Conservation (phyloP, 2,329 filamentous ascomycete species). For the Volutella citrinella region DNA sequence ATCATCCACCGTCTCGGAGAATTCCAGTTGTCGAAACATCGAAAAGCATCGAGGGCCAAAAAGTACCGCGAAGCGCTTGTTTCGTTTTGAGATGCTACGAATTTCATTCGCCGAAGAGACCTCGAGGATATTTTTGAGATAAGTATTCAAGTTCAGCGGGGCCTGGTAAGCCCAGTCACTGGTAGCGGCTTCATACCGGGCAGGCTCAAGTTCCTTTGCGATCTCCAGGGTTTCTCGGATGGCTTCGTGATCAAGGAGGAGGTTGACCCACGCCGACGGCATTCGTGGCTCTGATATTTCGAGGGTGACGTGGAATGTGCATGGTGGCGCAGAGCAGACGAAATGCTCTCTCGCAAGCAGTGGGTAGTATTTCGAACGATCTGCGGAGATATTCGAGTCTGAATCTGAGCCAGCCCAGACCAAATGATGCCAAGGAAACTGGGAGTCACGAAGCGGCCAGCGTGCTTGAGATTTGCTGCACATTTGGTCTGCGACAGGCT, state of each 20-base stretch:
- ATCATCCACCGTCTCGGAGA: slow-evolving; percentile 38
- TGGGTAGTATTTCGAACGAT: slow-evolving; percentile 37
- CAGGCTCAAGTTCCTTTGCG: slow-evolving; percentile 44
- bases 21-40: slow-evolving; percentile 49
- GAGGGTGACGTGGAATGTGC: slow-evolving; percentile 41
- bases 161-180: slow-evolving; percentile 40
- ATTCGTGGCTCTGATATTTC: slow-evolving; percentile 51
- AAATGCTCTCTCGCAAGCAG: slow-evolving; percentile 35
- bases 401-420: slow-evolving; percentile 32
- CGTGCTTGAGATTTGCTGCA: slow-evolving; percentile 30
- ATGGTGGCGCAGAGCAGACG: slow-evolving; percentile 40
- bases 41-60: slow-evolving; percentile 49
- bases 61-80: slow-evolving; percentile 54
- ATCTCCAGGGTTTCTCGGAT: slow-evolving; percentile 38
- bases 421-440: slow-evolving; percentile 39
- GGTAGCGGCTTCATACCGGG: slow-evolving; percentile 43
- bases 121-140: slow-evolving; percentile 48
- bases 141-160: slow-evolving; percentile 46
- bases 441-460: slow-evolving; percentile 33
- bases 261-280: slow-evolving; percentile 36
- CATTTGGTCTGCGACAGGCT: slow-evolving; percentile 21
- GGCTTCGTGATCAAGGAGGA: slow-evolving; percentile 44
- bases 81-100: slow-evolving; percentile 51
- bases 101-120: slow-evolving; percentile 31
- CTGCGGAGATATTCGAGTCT: slow-evolving; percentile 19